A percentile compares a stretch with the other conserved stretches of the same genome.
These are phyloP conservation scores for Botryosphaeria dothidea DNA, from an alignment of 2,329 filamentous ascomycete genomes.

Conservation along the genomic window DNA sequence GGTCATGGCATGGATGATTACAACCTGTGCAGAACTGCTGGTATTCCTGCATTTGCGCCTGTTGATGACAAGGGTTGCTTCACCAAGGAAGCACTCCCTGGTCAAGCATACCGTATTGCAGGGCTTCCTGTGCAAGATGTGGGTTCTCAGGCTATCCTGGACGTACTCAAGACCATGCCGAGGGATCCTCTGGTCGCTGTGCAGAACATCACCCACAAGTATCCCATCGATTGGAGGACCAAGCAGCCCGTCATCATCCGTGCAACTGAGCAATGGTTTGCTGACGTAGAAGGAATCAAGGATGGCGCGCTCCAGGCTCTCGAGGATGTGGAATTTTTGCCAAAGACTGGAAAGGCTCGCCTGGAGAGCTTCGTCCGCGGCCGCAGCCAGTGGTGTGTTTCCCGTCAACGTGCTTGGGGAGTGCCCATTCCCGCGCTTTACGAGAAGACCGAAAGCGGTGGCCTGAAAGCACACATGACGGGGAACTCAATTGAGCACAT, in stretches of 20 bases:
- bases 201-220: constrained; percentile 67
- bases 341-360: constrained; percentile 69
- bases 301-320: constrained; percentile 69
- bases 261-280: constrained; percentile 97
- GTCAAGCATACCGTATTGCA: constrained; percentile 64
- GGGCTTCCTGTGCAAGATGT: constrained; percentile 72
- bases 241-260: constrained; percentile 89
- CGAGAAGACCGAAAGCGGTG: constrained; percentile 60
- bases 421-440: constrained; percentile 94
- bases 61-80: constrained; percentile 81
- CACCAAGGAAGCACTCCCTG: constrained; percentile 75
- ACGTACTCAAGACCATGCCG: constrained; percentile 56
- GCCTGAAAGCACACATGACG: constrained; percentile 69
- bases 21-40: constrained; percentile 70
- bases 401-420: constrained; percentile 91
- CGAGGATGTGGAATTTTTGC: constrained; percentile 73
- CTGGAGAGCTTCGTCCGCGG: constrained; percentile 84
- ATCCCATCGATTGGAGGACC: constrained; percentile 96
- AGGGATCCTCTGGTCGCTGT: constrained; percentile 7
- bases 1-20: constrained; percentile 98
- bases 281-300: constrained; percentile 84
- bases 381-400: constrained; percentile 97
- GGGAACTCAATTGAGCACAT: constrained; percentile 81
- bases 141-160: constrained; percentile 69
- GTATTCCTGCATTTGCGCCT: constrained; percentile 74